phyloP scores from a whole-genome alignment of 139 green algal species.

The Chlamydomonas sp. region DNA sequence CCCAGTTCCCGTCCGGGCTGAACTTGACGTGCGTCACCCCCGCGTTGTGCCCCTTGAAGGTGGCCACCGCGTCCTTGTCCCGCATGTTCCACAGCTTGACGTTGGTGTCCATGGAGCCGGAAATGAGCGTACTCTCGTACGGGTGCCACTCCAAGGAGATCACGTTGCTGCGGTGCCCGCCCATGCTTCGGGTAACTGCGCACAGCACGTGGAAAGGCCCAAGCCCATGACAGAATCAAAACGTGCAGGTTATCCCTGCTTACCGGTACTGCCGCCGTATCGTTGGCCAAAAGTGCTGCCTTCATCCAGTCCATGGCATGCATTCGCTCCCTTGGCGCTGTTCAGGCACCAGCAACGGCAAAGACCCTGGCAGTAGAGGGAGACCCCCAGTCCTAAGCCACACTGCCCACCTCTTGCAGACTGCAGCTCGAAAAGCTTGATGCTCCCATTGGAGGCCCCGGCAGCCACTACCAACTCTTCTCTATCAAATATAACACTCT shows the following conservation, averaged over 20 bases:
- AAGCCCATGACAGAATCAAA: neutral
- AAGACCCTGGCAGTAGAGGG: too few species aligned
- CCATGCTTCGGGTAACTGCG: slow-evolving; percentile 75
- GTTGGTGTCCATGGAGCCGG: slow-evolving; percentile 81
- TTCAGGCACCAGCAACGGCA: too few species aligned
- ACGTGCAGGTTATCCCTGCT: neutral
- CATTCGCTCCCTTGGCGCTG: too few species aligned
- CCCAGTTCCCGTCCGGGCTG: slow-evolving; percentile 84
- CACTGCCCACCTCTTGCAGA: slow-evolving; percentile 62
- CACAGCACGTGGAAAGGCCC: neutral
- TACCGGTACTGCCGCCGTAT: neutral
- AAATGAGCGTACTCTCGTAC: slow-evolving; percentile 66
- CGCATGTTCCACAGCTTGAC: slow-evolving; percentile 88
- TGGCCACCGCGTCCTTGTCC: slow-evolving; percentile 72
- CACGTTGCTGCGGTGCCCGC: slow-evolving; percentile 77
- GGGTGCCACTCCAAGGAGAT: slow-evolving; percentile 77
- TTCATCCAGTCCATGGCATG: too few species aligned
- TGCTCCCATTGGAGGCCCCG: slow-evolving; percentile 68
- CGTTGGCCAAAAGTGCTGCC: too few species aligned
- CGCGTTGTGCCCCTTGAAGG: slow-evolving; percentile 79
- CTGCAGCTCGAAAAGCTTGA: slow-evolving; percentile 89
- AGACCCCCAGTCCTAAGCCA: too few species aligned
- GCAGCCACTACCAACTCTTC: slow-evolving; percentile 80
- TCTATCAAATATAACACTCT: slow-evolving; percentile 83
- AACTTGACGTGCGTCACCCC: slow-evolving; percentile 73